Evolutionary conservation across 352 stramenopile genomes (phyloP).

Genomic region (Phytophthora europaea): DNA sequence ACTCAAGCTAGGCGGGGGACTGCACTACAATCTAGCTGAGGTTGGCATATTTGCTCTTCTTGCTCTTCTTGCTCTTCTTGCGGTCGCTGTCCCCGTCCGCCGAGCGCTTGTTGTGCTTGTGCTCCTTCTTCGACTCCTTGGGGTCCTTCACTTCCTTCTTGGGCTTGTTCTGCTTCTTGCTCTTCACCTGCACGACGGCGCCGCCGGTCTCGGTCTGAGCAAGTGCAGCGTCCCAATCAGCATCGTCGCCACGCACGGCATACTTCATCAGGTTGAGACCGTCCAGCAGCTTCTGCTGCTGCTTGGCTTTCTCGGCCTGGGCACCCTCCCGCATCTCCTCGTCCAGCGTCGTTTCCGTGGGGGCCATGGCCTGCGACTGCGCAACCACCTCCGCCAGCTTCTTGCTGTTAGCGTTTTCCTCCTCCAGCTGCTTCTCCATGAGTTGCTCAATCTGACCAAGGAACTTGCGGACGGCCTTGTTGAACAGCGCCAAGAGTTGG

Average conservation of each 20-base stretch:
- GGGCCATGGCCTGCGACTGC: constrained; percentile 82
- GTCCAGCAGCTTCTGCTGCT: constrained; percentile 87
- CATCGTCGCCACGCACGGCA: constrained; percentile 93
- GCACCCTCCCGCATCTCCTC: constrained; percentile 84
- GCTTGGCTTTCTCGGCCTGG: constrained; percentile 83
- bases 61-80: constrained; percentile 73
- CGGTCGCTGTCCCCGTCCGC: constrained; percentile 54
- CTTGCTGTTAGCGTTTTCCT: constrained; percentile 63
- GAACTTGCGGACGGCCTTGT: constrained; percentile 96
- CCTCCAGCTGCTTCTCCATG: constrained; percentile 87
- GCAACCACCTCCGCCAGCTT: constrained; percentile 66
- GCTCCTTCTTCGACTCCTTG: constrained; percentile 73
- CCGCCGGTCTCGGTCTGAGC: constrained; percentile 46
- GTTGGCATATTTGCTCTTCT: constrained; percentile 87
- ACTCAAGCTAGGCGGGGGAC: constrained; percentile 7
- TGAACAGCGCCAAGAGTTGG: constrained; percentile 98
- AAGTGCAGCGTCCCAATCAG: constrained; percentile 91
- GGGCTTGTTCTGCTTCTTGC: constrained; percentile 81
- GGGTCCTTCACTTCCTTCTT: constrained; percentile 79
- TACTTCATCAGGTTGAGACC: constrained; percentile 97
- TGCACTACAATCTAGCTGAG: constrained; percentile 53
- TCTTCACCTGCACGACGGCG: constrained; percentile 86
- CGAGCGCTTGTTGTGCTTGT: constrained; percentile 48
- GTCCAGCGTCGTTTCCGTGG: constrained; percentile 84
- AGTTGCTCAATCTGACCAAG: constrained; percentile 81